These are phyloP conservation scores for Trametes gibbosa DNA, from an alignment of 768 basidiomycete genomes.

Conservation along the genomic window DNA sequence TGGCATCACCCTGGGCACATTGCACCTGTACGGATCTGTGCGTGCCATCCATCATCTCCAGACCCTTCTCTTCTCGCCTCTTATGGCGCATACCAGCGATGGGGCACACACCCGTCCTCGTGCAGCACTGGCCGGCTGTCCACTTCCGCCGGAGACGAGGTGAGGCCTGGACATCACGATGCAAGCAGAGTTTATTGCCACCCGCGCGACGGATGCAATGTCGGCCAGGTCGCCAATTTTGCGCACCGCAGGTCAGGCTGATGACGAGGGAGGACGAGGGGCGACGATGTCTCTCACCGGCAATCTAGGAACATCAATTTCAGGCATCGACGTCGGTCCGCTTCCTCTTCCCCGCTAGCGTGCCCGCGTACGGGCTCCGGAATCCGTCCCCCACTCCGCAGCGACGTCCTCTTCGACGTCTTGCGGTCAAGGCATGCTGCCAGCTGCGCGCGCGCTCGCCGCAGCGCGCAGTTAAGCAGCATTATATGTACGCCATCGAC, in stretches of 20 bases:
- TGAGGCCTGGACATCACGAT: neutral
- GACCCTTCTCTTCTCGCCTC: neutral
- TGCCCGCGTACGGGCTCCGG: neutral
- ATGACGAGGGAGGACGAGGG: neutral
- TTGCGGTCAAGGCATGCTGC: constrained; percentile 1
- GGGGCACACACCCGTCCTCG: neutral
- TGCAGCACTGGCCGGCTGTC: neutral
- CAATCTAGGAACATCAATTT: constrained; percentile 11
- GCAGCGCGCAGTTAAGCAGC: constrained; percentile 17
- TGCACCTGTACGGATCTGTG: neutral
- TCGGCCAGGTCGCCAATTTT: neutral
- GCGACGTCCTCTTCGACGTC: constrained; percentile 8
- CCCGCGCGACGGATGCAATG: constrained; percentile 2
- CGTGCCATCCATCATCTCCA: constrained; percentile 11
- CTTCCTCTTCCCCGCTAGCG: constrained; percentile 4
- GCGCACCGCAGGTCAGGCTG: neutral
- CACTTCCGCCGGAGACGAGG: neutral
- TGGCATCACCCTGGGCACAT: constrained; percentile 7
- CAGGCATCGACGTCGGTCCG: constrained; percentile 5
- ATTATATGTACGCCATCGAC: constrained; percentile 12
- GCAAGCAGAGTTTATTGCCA: neutral
- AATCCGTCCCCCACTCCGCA: constrained; percentile 1
- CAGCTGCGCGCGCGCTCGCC: constrained; percentile 10
- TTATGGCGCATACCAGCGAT: neutral
- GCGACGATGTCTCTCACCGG: neutral